Evolutionary conservation across 75 land plant species (phyloP), one percentile per base, ranked within the genome.

Genomic region (Pinus albicaulis): DNA sequence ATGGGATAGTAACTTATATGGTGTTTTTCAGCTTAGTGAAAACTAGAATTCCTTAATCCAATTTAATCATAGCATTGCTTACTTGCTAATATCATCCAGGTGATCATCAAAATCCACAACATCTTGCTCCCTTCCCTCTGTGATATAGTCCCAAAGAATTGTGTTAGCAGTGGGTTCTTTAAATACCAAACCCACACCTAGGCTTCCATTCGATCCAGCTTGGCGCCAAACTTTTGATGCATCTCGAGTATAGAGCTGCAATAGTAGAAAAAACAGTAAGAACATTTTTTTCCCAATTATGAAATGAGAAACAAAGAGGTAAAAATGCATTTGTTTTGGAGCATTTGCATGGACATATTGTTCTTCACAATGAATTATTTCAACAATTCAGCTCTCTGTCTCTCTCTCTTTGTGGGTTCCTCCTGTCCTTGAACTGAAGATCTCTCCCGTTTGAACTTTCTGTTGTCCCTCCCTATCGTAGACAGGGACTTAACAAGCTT

Each of bases 71-170:
- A 26, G 53, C 56, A 22, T 14, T 23, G 31, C 88, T 82, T 83
- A 92, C 98, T 90, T 96, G 82, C 87, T 89, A 59, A 96, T 88
- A 70, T 96, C 98, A 79, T 94, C 95, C 82, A 94, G 86, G 80
- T 96, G 98, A 48, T 96, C 99, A 74, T 97, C 99, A 84, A 97
- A 97, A 72, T 97, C 99, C 0, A 92, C 90, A 22, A 97, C 76
- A 24, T 71, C 72, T 52, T 86, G 70, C 86, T 92, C 87, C 73
- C 90, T 92, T 55, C 88, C 84, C 25, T 96, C 82, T 22, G 86
- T 60, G 71, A 97, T 91, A 69, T 86, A 92, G 76, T 95, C 99
- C 76, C 79, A 68, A 17, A 97, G 72, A 11, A 97, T 80, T 12
- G 74, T 65, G 74, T 97, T 97, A 17, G 98, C 91, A 12, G 92